Evolutionary conservation across 2,329 filamentous ascomycete species (phyloP).

Genomic region (Endothia cerciana): DNA sequence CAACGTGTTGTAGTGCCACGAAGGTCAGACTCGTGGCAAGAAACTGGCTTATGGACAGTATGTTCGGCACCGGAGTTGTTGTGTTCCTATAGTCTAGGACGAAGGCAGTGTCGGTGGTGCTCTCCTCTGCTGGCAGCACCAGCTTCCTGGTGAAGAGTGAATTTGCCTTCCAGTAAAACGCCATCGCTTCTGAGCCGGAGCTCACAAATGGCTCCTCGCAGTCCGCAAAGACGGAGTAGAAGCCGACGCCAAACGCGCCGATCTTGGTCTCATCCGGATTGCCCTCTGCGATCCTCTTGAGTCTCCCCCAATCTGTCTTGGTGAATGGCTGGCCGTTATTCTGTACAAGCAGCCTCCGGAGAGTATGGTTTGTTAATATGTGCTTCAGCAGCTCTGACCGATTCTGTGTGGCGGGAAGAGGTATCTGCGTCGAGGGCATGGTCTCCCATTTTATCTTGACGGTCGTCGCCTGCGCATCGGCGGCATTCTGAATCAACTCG

Average conservation of each 20-base stretch:
- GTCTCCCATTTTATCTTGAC: constrained; percentile 95
- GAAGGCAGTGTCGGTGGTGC: constrained; percentile 80
- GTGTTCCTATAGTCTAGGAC: constrained; percentile 91
- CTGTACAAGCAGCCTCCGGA: constrained; percentile 84
- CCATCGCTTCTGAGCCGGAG: constrained; percentile 91
- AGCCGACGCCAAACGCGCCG: constrained; percentile 95
- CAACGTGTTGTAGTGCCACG: constrained; percentile 83
- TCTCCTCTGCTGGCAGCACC: constrained; percentile 69
- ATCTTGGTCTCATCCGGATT: constrained; percentile 99
- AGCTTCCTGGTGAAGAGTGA: constrained; percentile 90
- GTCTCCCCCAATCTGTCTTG: constrained; percentile 85
- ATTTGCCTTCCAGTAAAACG: constrained; percentile 99
- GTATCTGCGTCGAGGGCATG: constrained; percentile 76
- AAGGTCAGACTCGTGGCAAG: constrained; percentile 94
- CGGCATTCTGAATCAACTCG: constrained; percentile 98
- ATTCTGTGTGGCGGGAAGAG: constrained; percentile 67
- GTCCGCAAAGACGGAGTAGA: constrained; percentile 98
- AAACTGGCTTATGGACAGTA: constrained; percentile 88
- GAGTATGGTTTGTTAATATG: constrained; percentile 79
- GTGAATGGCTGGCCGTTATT: constrained; percentile 91
- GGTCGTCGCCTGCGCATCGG: constrained; percentile 88
- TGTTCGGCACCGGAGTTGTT: constrained; percentile 82
- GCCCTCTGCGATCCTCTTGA: constrained; percentile 98
- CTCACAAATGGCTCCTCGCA: constrained; percentile 98
- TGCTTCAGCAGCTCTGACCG: constrained; percentile 79